Evolutionary conservation across 257 asterid species (phyloP).

Genomic region (Jasminum sambac): DNA sequence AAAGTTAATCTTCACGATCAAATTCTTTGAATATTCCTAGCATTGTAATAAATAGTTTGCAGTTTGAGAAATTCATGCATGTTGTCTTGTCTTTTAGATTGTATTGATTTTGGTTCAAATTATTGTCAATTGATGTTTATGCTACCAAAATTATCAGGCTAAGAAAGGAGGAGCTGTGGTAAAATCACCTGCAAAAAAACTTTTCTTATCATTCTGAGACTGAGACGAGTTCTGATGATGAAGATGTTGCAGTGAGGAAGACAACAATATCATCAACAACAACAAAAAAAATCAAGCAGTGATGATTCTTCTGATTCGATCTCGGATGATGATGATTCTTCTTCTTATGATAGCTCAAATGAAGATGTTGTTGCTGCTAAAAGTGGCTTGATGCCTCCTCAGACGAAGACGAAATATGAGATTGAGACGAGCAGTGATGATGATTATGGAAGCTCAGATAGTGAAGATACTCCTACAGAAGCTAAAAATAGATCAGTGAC

Average conservation of each 20-base stretch:
- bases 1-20: too few relatives aligned
- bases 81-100: too few relatives aligned
- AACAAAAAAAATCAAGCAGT: constrained; percentile 24
- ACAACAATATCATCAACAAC: too few relatives aligned
- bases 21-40: too few relatives aligned
- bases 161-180: constrained; percentile 13
- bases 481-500: neutral
- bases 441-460: constrained; percentile 39
- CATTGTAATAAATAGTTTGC: too few relatives aligned
- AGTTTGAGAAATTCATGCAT: too few relatives aligned
- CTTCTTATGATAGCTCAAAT: constrained; percentile 41
- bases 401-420: constrained; percentile 34
- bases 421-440: constrained; percentile 32
- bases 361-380: constrained; percentile 32
- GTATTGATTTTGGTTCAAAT: neutral
- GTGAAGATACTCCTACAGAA: constrained; percentile 26
- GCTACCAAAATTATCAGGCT: constrained; percentile 17
- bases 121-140: constrained; percentile 4
- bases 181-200: too few relatives aligned
- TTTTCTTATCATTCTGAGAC: too few relatives aligned
- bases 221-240: constrained; percentile 22
- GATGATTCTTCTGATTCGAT: too few relatives aligned
- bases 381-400: constrained; percentile 23
- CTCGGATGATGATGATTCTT: too few relatives aligned
- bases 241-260: constrained; percentile 19